Evolutionary conservation across 192 early-diverging fungal genomes (phyloP).

Genomic region (Kickxella alabastrina): DNA sequence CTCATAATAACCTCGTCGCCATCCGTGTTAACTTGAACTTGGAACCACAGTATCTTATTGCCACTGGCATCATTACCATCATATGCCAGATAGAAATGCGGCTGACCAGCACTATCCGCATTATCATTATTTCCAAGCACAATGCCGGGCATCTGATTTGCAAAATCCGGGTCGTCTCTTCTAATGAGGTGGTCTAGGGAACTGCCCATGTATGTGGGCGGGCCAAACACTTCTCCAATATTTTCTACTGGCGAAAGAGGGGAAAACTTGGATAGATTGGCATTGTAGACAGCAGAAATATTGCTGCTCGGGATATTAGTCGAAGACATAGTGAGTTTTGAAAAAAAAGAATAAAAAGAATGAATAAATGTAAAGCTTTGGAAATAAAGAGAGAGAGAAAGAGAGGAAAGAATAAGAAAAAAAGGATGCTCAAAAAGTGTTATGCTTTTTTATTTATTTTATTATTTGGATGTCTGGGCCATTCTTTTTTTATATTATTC

Average conservation of each 20-base stretch:
- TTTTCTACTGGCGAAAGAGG: neutral
- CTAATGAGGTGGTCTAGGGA: constrained; percentile 12
- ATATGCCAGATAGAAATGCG: constrained; percentile 32
- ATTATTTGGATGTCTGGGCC: too few species aligned
- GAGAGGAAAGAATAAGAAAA: neutral
- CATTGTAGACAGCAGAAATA: constrained; percentile 6
- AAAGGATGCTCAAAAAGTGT: neutral
- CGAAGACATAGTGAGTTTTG: neutral
- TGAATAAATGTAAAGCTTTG: neutral
- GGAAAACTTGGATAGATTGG: neutral
- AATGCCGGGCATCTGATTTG: constrained; percentile 22
- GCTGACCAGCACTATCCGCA: neutral
- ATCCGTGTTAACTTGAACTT: constrained; percentile 14
- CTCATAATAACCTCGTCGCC: constrained; percentile 18
- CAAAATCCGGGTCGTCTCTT: constrained; percentile 5
- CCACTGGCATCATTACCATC: neutral
- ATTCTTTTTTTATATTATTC: too few species aligned
- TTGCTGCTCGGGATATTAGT: too few species aligned
- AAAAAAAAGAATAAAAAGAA: neutral
- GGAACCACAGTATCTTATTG: constrained; percentile 36
- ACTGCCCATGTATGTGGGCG: constrained; percentile 20
- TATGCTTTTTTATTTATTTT: too few species aligned
- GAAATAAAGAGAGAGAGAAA: neutral
- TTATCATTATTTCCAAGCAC: constrained; percentile 2
- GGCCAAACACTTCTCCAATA: constrained; percentile 14